Percentiles rank a stretch among this genome's conserved stretches.
Conservation (phyloP, 2,329 filamentous ascomycete genomes). For the Claviceps digitariae region DNA sequence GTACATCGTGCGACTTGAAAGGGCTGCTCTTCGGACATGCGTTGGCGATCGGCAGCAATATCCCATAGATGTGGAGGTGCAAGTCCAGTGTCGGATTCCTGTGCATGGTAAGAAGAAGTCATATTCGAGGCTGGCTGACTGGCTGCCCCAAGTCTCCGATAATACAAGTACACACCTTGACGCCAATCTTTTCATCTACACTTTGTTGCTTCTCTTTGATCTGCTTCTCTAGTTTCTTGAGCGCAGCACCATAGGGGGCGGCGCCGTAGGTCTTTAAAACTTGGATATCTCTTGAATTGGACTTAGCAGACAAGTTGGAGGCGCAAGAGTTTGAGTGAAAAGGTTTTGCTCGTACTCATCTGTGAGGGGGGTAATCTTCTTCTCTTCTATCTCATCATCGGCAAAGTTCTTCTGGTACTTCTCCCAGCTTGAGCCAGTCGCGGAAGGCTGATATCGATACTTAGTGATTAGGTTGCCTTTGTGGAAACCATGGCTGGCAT, state of each 20-base stretch:
- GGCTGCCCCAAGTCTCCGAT: background rate
- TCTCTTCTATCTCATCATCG: slow-evolving; percentile 95
- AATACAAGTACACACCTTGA: slow-evolving; percentile 42
- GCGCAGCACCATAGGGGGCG: slow-evolving; percentile 79
- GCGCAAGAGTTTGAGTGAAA: background rate
- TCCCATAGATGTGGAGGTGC: slow-evolving; percentile 98
- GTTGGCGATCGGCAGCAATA: slow-evolving; percentile 91
- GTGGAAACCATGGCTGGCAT: background rate
- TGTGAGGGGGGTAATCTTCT: slow-evolving; percentile 95
- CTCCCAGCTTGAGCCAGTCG: slow-evolving; percentile 91
- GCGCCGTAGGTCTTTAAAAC: slow-evolving; percentile 98
- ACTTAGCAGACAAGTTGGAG: slow-evolving; percentile 11
- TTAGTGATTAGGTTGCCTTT: slow-evolving; percentile 12
- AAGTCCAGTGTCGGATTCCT: slow-evolving; percentile 97
- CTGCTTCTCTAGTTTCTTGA: slow-evolving; percentile 97
- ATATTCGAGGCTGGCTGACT: background rate
- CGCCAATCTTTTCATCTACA: slow-evolving; percentile 96
- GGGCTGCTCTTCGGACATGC: slow-evolving; percentile 96
- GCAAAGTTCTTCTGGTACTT: slow-evolving; percentile 97
- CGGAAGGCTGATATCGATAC: slow-evolving; percentile 62
- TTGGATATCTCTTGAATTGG: slow-evolving; percentile 71
- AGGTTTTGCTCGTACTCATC: slow-evolving; percentile 63
- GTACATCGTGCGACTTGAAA: slow-evolving; percentile 96
- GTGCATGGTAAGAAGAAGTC: slow-evolving; percentile 10
- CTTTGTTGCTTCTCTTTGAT: slow-evolving; percentile 99